Percentiles rank a stretch among this genome's conserved stretches.
These are phyloP conservation scores for Crepidotus variabilis DNA, from an alignment of 768 basidiomycete genomes.

Conservation along the genomic window DNA sequence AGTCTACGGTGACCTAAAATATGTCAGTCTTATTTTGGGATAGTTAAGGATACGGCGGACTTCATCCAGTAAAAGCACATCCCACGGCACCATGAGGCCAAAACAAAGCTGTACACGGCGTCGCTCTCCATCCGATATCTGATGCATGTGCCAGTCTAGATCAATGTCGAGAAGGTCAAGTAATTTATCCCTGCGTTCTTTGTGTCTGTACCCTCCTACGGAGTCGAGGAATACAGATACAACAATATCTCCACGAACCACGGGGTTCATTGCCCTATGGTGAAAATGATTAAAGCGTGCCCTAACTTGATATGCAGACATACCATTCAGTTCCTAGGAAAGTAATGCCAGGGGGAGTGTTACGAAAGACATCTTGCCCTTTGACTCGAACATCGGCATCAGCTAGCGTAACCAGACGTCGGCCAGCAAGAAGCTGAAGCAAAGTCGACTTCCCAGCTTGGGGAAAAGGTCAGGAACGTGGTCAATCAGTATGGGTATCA, in stretches of 20 bases:
- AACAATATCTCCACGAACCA: conserved; percentile 88
- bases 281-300: conserved; percentile 7
- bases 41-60: conserved; percentile 33
- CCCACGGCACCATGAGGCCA: conserved; percentile 94
- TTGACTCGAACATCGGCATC: conserved; percentile 66
- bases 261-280: conserved; percentile 93
- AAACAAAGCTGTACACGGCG: conserved; percentile 90
- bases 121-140: conserved; percentile 95
- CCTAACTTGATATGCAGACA: conserved; percentile 17
- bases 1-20: conserved; percentile 86
- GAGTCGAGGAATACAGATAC: conserved; percentile 96
- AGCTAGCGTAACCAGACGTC: conserved; percentile 59
- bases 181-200: conserved; percentile 78
- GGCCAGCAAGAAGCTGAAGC: conserved; percentile 91
- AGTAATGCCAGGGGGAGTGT: conserved; percentile 77
- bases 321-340: conserved; percentile 95
- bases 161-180: conserved; percentile 94
- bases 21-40: background rate
- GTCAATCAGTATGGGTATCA: conserved; percentile 4
- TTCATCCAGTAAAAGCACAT: conserved; percentile 91
- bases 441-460: conserved; percentile 94
- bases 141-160: conserved; percentile 93
- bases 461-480: conserved; percentile 9
- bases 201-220: conserved; percentile 93
- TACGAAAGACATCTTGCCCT: conserved; percentile 84